Conservation (phyloP, 2,329 filamentous ascomycete genomes). For the Colletotrichum sp. region DNA sequence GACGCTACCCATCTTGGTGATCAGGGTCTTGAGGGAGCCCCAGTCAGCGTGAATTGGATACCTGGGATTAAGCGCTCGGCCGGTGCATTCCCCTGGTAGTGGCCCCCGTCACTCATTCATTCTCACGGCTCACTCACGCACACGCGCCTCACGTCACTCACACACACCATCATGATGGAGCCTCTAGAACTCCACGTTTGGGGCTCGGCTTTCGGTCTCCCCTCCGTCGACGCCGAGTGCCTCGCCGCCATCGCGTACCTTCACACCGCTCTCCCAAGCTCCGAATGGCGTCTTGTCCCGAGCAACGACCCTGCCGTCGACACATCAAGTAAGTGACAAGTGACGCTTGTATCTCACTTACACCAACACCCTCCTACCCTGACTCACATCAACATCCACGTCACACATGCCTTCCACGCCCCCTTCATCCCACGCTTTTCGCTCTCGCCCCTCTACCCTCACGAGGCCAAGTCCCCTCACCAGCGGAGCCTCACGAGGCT, state of each 20-base stretch:
- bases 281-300: constrained; percentile 72
- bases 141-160: not conserved
- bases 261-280: constrained; percentile 62
- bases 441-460: not conserved
- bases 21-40: not conserved
- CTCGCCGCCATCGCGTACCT: constrained; percentile 83
- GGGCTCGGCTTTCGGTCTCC: constrained; percentile 86
- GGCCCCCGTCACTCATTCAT: not conserved
- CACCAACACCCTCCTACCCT: not conserved
- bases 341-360: not conserved
- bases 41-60: not conserved
- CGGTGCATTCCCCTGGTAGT: not conserved
- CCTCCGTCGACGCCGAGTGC: constrained; percentile 92
- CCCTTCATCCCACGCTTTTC: constrained; percentile 23
- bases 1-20: not conserved
- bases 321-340: constrained; percentile 67
- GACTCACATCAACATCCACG: not conserved
- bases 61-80: not conserved
- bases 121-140: not conserved
- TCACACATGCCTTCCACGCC: constrained; percentile 21
- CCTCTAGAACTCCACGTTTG: constrained; percentile 83
- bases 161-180: not conserved
- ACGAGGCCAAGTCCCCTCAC: not conserved
- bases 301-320: constrained; percentile 75
- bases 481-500: constrained; percentile 5